Percentiles rank a stretch among this genome's conserved stretches.
phyloP scores from a whole-genome alignment of 768 basidiomycete species.

The Chalciporus chontae region DNA sequence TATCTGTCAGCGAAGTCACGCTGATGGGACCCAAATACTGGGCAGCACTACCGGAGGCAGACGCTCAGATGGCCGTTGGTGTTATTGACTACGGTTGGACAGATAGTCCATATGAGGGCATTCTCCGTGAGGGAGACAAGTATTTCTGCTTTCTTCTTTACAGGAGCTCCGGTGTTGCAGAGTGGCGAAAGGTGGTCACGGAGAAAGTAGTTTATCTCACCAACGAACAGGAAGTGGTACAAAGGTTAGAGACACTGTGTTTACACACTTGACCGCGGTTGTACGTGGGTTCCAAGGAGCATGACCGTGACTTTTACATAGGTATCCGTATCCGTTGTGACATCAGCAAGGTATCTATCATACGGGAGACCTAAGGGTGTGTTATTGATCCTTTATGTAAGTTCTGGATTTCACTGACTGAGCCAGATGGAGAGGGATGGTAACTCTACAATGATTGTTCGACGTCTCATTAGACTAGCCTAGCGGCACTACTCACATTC shows the following conservation, averaged over 20 bases:
- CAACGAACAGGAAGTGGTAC: constrained; percentile 5
- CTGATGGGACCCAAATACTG: background rate
- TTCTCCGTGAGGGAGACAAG: background rate
- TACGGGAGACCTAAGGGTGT: too few species aligned
- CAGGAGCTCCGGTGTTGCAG: background rate
- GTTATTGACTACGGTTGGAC: constrained; percentile 22
- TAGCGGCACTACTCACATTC: too few species aligned
- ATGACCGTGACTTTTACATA: too few species aligned
- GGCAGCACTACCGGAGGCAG: background rate
- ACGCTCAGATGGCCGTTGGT: constrained; percentile 13
- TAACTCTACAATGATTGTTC: too few species aligned
- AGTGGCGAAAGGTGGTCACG: constrained; percentile 12
- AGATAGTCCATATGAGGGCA: constrained; percentile 8
- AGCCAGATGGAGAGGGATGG: too few species aligned
- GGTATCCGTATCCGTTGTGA: too few species aligned
- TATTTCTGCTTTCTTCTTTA: constrained; percentile 21
- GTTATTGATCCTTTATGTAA: too few species aligned
- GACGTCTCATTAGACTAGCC: too few species aligned
- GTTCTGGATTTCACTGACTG: too few species aligned
- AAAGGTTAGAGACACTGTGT: constrained; percentile 2
- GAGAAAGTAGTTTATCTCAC: constrained; percentile 18
- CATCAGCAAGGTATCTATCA: too few species aligned
- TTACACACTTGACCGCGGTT: background rate
- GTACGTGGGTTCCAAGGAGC: background rate
- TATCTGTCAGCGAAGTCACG: constrained; percentile 6